Base-by-base conservation (phyloP, 257 asterid genomes). In the Jacaranda copaia region DNA sequence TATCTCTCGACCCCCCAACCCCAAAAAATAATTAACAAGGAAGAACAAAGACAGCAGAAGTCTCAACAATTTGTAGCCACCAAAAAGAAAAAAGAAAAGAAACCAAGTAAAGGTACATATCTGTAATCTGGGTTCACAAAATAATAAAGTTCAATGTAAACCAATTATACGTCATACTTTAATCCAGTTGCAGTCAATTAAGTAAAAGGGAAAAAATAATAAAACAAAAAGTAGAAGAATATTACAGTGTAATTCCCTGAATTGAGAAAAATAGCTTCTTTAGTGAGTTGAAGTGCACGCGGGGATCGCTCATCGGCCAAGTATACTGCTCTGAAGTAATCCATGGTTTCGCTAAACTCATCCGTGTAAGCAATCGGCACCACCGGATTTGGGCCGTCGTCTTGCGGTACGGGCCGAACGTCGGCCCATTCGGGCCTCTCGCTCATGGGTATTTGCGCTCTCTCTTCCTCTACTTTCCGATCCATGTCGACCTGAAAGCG, bases 331-430 rank as follows among this genome's bases (percentile, higher is more conserved):
- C 99, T 81, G 79, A 95, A 95, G 80, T 90, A 95, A 76, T 89
- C 89, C 99, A 95, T 93, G 67, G 96, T 88, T 75, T 95, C 98
- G 9, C 59, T 74, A 86, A 95, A 95, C 49, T 90, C 97, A 13
- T 91, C 92, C 0, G 89, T 81, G 80, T 95, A 95, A 48, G 92
- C 87, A 68, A 95, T 95, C 39, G 97, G 89, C 53, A 93, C 99
- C n/a, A 95, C 90, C 15, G 97, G 97, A 64, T 88, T 88, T 3
- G 91, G 97, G 76, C 98, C 99, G 59, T 95, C 99, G 61, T 93
- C 86, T 77, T 95, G 99, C 2, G 96, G 93, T 16, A 95, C 79
- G 19, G 99, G 97, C 75, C 42, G 84, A 15, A 95, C 81, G 40
- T 93, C 99, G 0, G 85, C 94, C 98, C 98, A 95, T 66, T 91